phyloP scores from a whole-genome alignment of 345 rosid species.

The Xanthoceras sorbifolium region DNA sequence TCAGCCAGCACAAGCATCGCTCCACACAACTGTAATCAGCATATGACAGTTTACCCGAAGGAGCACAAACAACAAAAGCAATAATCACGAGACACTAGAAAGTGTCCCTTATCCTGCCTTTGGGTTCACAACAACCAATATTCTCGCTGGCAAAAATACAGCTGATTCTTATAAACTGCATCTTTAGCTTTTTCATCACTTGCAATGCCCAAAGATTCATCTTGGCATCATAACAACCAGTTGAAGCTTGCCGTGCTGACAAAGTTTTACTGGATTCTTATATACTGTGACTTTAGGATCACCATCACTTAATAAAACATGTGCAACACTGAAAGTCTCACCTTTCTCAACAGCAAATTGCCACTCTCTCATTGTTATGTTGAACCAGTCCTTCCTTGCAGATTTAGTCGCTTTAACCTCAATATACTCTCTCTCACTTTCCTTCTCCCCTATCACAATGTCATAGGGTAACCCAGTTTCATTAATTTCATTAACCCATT shows the following conservation, averaged over 20 bases:
- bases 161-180: conserved; percentile 55
- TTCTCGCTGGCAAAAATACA: conserved; percentile 60
- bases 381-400: conserved; percentile 78
- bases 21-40: background rate
- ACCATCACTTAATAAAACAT: conserved; percentile 52
- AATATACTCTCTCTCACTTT: conserved; percentile 44
- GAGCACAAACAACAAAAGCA: background rate
- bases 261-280: conserved; percentile 65
- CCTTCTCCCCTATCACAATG: conserved; percentile 46
- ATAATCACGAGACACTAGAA: background rate
- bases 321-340: conserved; percentile 60
- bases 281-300: conserved; percentile 54
- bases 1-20: background rate
- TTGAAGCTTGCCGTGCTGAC: conserved; percentile 65
- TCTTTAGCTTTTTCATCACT: conserved; percentile 58
- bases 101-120: conserved; percentile 36
- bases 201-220: conserved; percentile 57
- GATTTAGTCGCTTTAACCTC: conserved; percentile 90
- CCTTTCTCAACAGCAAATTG: conserved; percentile 71
- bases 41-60: background rate
- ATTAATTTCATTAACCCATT: conserved; percentile 72
- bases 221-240: conserved; percentile 75
- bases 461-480: conserved; percentile 90
- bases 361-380: conserved; percentile 78
- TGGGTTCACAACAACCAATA: conserved; percentile 68